A percentile compares a stretch with the other conserved stretches of the same genome.
Evolutionary conservation across 2,329 filamentous ascomycete species (phyloP).

Genomic region (Tolypocladium pustulatum): DNA sequence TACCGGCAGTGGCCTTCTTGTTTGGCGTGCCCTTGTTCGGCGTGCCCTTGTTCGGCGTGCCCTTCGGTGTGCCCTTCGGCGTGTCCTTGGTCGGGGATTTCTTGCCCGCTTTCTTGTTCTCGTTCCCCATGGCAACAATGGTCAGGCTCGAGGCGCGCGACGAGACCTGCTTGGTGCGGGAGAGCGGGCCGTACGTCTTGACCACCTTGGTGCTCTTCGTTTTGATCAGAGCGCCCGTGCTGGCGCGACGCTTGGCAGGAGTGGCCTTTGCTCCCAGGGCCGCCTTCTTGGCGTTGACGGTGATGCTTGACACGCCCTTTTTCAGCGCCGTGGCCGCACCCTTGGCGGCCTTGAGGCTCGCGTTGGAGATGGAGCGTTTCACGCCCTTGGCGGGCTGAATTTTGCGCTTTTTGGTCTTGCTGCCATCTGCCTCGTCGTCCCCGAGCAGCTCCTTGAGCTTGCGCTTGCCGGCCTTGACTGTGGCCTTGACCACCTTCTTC

Average conservation of each 20-base stretch:
- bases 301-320: constrained; percentile 23
- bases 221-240: constrained; percentile 15
- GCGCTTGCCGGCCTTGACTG: constrained; percentile 40
- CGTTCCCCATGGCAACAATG: constrained; percentile 6
- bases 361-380: constrained; percentile 22
- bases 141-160: constrained; percentile 9
- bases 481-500: constrained; percentile 27
- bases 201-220: constrained; percentile 14
- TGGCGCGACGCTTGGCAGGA: constrained; percentile 13
- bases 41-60: neutral
- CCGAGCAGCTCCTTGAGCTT: constrained; percentile 44
- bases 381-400: constrained; percentile 20
- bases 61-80: too few species aligned
- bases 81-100: neutral
- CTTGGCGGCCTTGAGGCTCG: constrained; percentile 24
- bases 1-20: neutral
- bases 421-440: constrained; percentile 25
- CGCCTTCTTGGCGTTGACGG: constrained; percentile 17
- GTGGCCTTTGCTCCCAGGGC: constrained; percentile 15
- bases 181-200: constrained; percentile 6
- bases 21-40: neutral
- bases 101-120: constrained; percentile 1
- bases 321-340: constrained; percentile 25
- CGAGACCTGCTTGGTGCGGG: constrained; percentile 1
- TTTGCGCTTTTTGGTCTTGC: constrained; percentile 39